Percentiles rank a stretch among this genome's conserved stretches.
Evolutionary conservation across 148 eudicot species (phyloP).

Genomic region (Silene uniflora): DNA sequence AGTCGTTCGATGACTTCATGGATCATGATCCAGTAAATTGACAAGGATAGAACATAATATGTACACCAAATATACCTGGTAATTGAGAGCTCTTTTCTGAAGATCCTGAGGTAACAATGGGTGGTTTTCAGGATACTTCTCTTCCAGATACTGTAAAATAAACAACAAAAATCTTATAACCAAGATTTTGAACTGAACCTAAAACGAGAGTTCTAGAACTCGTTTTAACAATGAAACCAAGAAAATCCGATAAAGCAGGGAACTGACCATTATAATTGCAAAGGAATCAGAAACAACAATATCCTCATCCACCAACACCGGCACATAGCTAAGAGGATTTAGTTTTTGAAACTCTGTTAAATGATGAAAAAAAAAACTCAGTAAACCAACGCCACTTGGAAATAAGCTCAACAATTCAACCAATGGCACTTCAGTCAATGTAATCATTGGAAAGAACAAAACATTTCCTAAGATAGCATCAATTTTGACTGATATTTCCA

Average conservation of each 20-base stretch:
- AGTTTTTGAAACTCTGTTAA: slow-evolving; percentile 59
- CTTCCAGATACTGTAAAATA: slow-evolving; percentile 67
- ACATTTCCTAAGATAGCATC: not conserved
- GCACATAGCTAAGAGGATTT: slow-evolving; percentile 73
- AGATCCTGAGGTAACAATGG: slow-evolving; percentile 29
- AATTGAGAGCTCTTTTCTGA: too few relatives aligned
- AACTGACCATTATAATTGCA: too few relatives aligned
- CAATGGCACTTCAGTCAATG: not conserved
- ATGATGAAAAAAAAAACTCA: not conserved
- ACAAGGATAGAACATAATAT: too few relatives aligned
- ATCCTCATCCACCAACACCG: slow-evolving; percentile 51
- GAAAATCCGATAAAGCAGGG: too few relatives aligned
- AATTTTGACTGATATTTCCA: not conserved
- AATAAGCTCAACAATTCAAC: too few relatives aligned
- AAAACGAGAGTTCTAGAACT: not conserved
- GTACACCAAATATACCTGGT: too few relatives aligned
- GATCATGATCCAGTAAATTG: too few relatives aligned
- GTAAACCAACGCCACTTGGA: too few relatives aligned
- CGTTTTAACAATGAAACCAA: not conserved
- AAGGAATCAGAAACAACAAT: too few relatives aligned
- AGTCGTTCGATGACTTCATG: too few relatives aligned
- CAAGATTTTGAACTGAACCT: not conserved
- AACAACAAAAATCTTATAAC: not conserved
- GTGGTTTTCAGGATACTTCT: slow-evolving; percentile 80
- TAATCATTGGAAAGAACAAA: not conserved